These are phyloP conservation scores for Nakaseomyces bracarensis DNA, from an alignment of 1,139 yeast genomes.

Conservation along the genomic window DNA sequence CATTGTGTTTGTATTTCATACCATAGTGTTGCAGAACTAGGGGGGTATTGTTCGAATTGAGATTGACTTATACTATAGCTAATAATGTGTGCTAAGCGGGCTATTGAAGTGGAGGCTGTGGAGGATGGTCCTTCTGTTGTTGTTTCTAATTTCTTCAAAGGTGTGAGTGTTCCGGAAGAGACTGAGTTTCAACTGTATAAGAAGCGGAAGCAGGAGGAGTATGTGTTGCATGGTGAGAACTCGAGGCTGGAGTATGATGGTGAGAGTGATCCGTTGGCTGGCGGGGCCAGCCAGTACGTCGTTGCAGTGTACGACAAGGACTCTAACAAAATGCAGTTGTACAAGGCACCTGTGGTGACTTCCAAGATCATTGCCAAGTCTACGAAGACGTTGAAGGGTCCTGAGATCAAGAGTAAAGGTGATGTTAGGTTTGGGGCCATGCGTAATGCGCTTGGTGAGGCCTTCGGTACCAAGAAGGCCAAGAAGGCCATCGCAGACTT, in stretches of 20 bases:
- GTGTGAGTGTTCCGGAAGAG: constrained; percentile 52
- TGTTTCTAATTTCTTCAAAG: constrained; percentile 59
- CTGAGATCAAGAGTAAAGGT: constrained; percentile 45
- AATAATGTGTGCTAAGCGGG: background rate
- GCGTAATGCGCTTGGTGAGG: constrained; percentile 83
- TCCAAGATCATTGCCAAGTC: constrained; percentile 47
- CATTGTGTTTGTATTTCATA: no score
- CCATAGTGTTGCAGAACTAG: no score
- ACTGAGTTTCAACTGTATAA: constrained; percentile 58
- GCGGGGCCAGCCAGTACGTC: constrained; percentile 42
- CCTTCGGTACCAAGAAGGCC: constrained; percentile 95
- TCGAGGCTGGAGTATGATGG: constrained; percentile 70
- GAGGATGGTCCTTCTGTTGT: constrained; percentile 32
- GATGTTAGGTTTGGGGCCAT: constrained; percentile 49
- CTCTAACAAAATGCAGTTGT: constrained; percentile 50
- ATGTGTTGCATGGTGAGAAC: constrained; percentile 70
- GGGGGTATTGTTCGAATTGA: no score
- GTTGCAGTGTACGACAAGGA: constrained; percentile 66
- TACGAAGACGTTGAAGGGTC: constrained; percentile 48
- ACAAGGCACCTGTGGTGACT: constrained; percentile 51
- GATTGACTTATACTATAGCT: no score
- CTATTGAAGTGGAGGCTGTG: constrained; percentile 6
- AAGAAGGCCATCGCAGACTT: constrained; percentile 78
- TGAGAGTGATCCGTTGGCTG: constrained; percentile 27
- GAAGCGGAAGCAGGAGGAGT: constrained; percentile 39